Evolutionary conservation across 371 early-diverging fungal species (phyloP).

Genomic region (Sporodiniella umbellata): DNA sequence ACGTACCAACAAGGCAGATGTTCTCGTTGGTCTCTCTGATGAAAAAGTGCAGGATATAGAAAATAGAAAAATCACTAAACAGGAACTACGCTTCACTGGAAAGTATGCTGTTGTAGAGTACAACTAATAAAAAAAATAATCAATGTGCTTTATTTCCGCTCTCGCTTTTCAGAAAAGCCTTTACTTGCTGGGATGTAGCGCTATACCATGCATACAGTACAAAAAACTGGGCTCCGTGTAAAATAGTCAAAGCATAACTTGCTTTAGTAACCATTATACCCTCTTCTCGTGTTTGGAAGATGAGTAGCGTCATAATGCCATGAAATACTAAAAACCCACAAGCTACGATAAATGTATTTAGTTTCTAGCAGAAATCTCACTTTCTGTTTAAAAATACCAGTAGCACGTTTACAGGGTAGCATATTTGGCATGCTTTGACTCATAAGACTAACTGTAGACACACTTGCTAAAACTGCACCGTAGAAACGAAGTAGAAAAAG

Average conservation of each 20-base stretch:
- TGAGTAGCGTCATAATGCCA: slow-evolving; percentile 20
- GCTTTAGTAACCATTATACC: slow-evolving; percentile 9
- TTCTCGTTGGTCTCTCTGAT: slow-evolving; percentile 71
- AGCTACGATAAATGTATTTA: slow-evolving; percentile 7
- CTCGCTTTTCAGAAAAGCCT: slow-evolving; percentile 21
- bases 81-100: slow-evolving; percentile 68
- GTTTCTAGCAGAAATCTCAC: background rate
- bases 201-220: slow-evolving; percentile 41
- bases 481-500: slow-evolving; percentile 24
- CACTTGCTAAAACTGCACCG: slow-evolving; percentile 28
- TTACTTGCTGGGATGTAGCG: slow-evolving; percentile 37
- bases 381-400: slow-evolving; percentile 21
- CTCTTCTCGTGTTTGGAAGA: slow-evolving; percentile 30
- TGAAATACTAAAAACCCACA: slow-evolving; percentile 37
- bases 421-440: slow-evolving; percentile 36
- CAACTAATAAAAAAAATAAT: slow-evolving; percentile 7
- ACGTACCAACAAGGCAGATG: slow-evolving; percentile 89
- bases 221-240: slow-evolving; percentile 25
- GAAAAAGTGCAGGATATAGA: slow-evolving; percentile 61
- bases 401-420: slow-evolving; percentile 44
- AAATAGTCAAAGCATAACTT: slow-evolving; percentile 12
- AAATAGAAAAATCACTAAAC: slow-evolving; percentile 21
- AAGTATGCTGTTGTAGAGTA: slow-evolving; percentile 77
- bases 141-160: background rate
- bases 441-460: slow-evolving; percentile 26